Conservation (phyloP, 495 filamentous ascomycete species). For the Penicillium robsamsonii region DNA sequence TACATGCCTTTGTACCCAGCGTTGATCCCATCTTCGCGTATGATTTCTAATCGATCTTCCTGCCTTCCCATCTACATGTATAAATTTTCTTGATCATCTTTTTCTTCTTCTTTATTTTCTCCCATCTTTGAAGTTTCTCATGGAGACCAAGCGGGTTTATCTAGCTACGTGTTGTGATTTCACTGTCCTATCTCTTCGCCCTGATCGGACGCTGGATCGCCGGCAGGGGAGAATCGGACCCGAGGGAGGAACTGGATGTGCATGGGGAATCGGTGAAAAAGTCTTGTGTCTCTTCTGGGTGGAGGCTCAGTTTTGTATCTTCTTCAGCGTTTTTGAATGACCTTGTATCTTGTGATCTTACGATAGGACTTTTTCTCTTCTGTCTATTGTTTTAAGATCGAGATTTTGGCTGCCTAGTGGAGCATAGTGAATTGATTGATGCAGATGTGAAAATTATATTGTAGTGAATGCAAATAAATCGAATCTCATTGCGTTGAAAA, state of each 20-base stretch:
- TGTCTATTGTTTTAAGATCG: conserved; percentile 8
- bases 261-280: conserved; percentile 13
- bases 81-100: conserved; percentile 27
- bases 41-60: conserved; percentile 35
- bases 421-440: conserved; percentile 5
- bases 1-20: conserved; percentile 18
- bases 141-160: conserved; percentile 35
- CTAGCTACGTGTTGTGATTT: conserved; percentile 37
- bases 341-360: conserved; percentile 13
- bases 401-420: conserved; percentile 6
- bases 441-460: background rate
- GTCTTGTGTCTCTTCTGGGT: conserved; percentile 11
- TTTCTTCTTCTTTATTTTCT: conserved; percentile 24
- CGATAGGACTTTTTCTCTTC: conserved; percentile 8
- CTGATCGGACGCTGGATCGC: conserved; percentile 50
- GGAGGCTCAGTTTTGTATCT: conserved; percentile 14
- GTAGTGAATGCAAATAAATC: background rate
- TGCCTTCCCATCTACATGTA: conserved; percentile 42
- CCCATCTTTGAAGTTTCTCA: conserved; percentile 23
- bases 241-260: conserved; percentile 5
- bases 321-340: conserved; percentile 12
- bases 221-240: conserved; percentile 29
- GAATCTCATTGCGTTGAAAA: background rate
- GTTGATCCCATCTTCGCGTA: conserved; percentile 28
- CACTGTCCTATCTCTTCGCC: conserved; percentile 24